phyloP scores from a whole-genome alignment of 2,329 filamentous ascomycete species.

The Ophiostoma piceae region DNA sequence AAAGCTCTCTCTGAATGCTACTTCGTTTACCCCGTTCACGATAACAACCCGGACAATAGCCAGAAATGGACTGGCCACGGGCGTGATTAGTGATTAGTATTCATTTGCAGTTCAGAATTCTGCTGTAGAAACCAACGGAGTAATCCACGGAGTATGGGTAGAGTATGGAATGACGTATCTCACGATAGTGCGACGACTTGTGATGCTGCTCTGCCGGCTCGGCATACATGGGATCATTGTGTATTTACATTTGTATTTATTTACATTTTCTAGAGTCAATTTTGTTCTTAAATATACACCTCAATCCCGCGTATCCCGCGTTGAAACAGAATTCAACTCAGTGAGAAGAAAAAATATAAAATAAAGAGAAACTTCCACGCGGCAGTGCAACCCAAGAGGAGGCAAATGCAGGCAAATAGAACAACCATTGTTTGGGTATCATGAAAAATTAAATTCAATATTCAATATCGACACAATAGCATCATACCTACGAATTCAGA shows the following conservation, averaged over 20 bases:
- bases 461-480: too few relatives aligned
- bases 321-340: neutral
- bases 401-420: neutral
- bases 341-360: neutral
- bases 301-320: conserved; percentile 3
- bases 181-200: neutral
- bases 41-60: conserved; percentile 6
- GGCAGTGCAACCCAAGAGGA: conserved; percentile 7
- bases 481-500: neutral
- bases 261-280: neutral
- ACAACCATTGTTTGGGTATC: neutral
- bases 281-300: neutral
- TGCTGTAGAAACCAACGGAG: neutral
- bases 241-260: neutral
- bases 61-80: neutral
- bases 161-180: neutral
- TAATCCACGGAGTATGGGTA: neutral
- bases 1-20: neutral
- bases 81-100: neutral
- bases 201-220: neutral
- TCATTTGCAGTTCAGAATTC: neutral
- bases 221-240: neutral
- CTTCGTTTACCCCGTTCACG: neutral
- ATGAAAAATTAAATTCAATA: too few relatives aligned
- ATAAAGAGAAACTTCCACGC: neutral